A percentile compares a stretch with the other conserved stretches of the same genome.
Conservation (phyloP, 495 filamentous ascomycete genomes). For the Xylaria castorea region DNA sequence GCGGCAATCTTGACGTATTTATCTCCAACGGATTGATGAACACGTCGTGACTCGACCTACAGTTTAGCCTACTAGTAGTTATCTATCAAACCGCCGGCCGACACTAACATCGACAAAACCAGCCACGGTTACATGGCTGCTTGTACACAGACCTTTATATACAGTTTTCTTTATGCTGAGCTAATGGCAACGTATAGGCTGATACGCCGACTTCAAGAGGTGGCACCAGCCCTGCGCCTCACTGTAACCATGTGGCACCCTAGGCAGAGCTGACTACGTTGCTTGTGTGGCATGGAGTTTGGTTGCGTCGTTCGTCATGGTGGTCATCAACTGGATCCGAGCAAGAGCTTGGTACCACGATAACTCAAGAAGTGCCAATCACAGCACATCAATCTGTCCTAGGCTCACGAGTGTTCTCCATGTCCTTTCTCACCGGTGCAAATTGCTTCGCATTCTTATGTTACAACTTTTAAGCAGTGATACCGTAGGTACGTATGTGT, state of each 20-base stretch:
- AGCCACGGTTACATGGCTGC: background rate
- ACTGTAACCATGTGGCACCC: constrained; percentile 1
- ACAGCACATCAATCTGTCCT: background rate
- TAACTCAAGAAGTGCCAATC: background rate
- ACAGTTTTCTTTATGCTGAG: background rate
- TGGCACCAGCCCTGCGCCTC: constrained; percentile 2
- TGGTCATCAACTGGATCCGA: background rate
- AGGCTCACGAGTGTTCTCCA: background rate
- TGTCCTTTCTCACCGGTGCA: background rate
- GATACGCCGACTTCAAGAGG: background rate
- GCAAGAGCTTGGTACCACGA: background rate
- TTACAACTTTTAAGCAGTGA: background rate
- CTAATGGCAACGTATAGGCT: background rate
- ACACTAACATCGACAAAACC: background rate
- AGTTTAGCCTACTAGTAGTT: background rate
- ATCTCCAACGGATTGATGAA: background rate
- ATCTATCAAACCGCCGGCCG: background rate
- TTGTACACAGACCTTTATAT: background rate
- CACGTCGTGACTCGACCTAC: background rate
- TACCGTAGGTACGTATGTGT: background rate
- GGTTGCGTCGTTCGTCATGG: background rate
- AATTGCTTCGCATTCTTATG: background rate
- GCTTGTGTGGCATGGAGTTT: background rate
- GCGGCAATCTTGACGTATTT: constrained; percentile 45
- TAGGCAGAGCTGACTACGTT: constrained; percentile 1